Evolutionary conservation across 148 eudicot genomes (phyloP).

Genomic region (Rhododendron vialii): DNA sequence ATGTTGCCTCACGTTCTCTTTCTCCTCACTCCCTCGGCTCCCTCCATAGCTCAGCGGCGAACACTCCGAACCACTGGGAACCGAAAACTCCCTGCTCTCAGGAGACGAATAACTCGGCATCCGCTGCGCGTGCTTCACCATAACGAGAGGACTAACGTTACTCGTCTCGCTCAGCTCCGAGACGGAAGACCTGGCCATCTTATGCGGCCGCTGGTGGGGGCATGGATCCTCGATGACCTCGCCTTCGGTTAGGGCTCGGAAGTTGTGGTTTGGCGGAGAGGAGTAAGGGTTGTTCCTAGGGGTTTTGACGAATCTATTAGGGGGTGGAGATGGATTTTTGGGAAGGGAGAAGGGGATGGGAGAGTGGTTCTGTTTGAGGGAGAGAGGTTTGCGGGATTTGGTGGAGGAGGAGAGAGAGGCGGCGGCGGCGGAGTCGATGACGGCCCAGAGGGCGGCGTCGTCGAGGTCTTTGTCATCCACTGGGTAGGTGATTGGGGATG

Average conservation of each 20-base stretch:
- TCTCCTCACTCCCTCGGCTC: conserved; percentile 16
- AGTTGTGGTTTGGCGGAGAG: not conserved
- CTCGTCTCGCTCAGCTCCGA: conserved; percentile 30
- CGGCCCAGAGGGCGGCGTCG: conserved; percentile 86
- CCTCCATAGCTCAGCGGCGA: conserved; percentile 22
- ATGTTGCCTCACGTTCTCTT: conserved; percentile 33
- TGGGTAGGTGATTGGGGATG: conserved; percentile 35
- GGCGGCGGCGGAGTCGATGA: conserved; percentile 85
- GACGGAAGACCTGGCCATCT: conserved; percentile 32
- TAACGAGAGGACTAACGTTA: conserved; percentile 26
- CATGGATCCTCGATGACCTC: conserved; percentile 24
- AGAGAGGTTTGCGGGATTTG: conserved; percentile 38
- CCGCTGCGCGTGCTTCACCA: conserved; percentile 45
- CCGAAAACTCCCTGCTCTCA: conserved; percentile 11
- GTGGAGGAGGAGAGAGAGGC: conserved; percentile 43
- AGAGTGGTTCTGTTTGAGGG: conserved; percentile 24
- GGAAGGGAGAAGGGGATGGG: conserved; percentile 31
- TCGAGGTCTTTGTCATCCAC: conserved; percentile 77
- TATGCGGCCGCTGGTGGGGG: conserved; percentile 38
- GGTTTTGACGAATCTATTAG: conserved; percentile 17
- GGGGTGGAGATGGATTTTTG: conserved; percentile 12
- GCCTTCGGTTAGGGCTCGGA: conserved; percentile 9
- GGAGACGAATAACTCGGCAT: conserved; percentile 32
- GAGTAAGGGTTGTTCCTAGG: conserved; percentile 10
- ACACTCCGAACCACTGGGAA: conserved; percentile 24